These are phyloP conservation scores for Nicotiana tabacum DNA, from an alignment of 257 asterid species.

Conservation along the genomic window DNA sequence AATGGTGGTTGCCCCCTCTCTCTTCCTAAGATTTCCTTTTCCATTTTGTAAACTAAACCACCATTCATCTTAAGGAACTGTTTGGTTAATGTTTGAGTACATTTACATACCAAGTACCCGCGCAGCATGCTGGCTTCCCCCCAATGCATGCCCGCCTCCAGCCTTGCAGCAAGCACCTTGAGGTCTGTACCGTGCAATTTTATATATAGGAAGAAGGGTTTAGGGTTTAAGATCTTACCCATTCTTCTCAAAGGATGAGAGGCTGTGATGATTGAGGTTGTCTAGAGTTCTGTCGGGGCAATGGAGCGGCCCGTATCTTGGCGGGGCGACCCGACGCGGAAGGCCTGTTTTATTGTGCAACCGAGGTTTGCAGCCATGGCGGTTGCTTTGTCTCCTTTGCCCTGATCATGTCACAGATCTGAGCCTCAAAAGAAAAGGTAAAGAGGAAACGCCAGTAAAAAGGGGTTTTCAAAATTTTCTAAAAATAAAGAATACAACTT, in stretches of 20 bases:
- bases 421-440: background rate
- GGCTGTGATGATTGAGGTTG: conserved; percentile 6
- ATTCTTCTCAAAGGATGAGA: background rate
- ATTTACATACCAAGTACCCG: too few species aligned
- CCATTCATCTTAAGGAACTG: background rate
- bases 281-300: background rate
- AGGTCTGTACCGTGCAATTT: too few species aligned
- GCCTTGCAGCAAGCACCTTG: too few species aligned
- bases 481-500: too few species aligned
- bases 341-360: background rate
- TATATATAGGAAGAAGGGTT: too few species aligned
- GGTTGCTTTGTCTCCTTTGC: background rate
- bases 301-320: conserved; percentile 3
- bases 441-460: too few species aligned
- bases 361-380: conserved; percentile 15
- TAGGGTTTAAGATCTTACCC: too few species aligned
- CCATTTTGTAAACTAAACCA: background rate
- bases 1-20: conserved; percentile 9
- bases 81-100: background rate
- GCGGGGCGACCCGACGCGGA: conserved; percentile 7
- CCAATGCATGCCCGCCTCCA: too few species aligned
- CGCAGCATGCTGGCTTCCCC: too few species aligned
- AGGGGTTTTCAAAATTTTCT: too few species aligned
- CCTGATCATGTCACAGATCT: background rate
- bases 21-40: background rate